Conservation (phyloP, 1,284 basidiomycete species). For the Leccinum pachyderme region DNA sequence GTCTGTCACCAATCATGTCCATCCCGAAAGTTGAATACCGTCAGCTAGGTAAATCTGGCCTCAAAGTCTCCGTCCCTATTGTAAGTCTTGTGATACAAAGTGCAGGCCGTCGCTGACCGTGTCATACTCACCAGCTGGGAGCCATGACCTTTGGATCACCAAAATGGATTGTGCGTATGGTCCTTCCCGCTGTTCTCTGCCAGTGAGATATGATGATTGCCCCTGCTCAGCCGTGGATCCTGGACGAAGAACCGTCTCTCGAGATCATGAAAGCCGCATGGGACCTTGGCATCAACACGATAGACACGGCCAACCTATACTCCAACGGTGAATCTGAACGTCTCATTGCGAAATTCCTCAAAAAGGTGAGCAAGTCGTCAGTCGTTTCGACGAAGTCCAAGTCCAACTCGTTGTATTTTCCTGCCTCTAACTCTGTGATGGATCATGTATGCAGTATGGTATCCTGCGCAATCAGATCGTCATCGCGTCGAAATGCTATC, state of each 20-base stretch:
- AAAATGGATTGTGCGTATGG: neutral
- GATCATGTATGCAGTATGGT: neutral
- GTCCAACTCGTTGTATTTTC: neutral
- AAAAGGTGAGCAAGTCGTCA: neutral
- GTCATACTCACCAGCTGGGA: neutral
- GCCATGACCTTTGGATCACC: neutral
- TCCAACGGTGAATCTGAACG: neutral
- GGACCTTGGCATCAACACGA: neutral
- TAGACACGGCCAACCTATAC: neutral
- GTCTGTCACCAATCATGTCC: neutral
- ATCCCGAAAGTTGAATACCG: conserved; percentile 33
- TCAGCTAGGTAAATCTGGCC: conserved; percentile 47
- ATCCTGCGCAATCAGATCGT: neutral
- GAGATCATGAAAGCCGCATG: neutral
- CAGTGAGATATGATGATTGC: neutral
- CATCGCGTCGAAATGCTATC: neutral
- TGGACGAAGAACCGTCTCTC: neutral
- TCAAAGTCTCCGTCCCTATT: conserved; percentile 51
- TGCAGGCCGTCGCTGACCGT: neutral
- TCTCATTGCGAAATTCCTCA: neutral
- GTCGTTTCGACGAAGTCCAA: neutral
- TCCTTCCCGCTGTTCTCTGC: neutral
- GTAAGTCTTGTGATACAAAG: conserved; percentile 17
- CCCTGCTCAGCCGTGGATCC: neutral
- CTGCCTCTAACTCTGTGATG: neutral